Base-by-base conservation (phyloP, 78 protist genomes). In the slime mould (Dictyostelium discoideum) region DNA sequence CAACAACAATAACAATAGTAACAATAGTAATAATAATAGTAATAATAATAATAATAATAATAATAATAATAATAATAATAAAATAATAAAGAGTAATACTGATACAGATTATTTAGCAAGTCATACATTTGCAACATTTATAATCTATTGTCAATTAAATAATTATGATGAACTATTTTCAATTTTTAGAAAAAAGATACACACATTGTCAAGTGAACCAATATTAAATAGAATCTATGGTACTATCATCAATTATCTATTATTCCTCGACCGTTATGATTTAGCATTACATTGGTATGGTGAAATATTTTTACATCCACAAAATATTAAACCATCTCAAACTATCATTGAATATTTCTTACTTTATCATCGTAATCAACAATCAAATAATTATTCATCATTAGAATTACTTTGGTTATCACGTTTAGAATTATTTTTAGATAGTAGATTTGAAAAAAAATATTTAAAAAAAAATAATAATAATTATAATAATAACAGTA, bases 281-380 rank as follows among this genome's bases (percentile, higher is more conserved):
- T 32, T 74, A 6, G 81, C 81, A 37, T 18, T 74, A 32, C 22
- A 74, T 13, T 74, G 81, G 81, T 74, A 74, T 74, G 81, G 81
- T 74, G 81, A 74, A 37, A 20, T 60, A 5, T 60, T 60, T 60
- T 16, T 16, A 60, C 69, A 60, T 5, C 6, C 69, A 60, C 0
- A 4, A 5, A 39, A 37, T 37, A 18, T 74, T 10, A n/a, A 16
- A 74, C 81, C 46, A 13, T 6, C 46, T 1, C 22, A 29, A 37
- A 37, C 4, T 5, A 74, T 32, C 9, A 74, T 39, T 16, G 48
- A 29, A 18, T 32, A 13, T 37, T 37, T 13, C 81, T 74, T 74
- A 13, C 3, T 74, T 26, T 74, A 74, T 74, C 81, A 74, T 37
- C n/a, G 39, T 29, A 74, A 74, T 74, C 80, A 73, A 10, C 44